A percentile compares a stretch with the other conserved stretches of the same genome.
phyloP scores from a whole-genome alignment of 2,329 filamentous ascomycete species.

The Periconia sp. region DNA sequence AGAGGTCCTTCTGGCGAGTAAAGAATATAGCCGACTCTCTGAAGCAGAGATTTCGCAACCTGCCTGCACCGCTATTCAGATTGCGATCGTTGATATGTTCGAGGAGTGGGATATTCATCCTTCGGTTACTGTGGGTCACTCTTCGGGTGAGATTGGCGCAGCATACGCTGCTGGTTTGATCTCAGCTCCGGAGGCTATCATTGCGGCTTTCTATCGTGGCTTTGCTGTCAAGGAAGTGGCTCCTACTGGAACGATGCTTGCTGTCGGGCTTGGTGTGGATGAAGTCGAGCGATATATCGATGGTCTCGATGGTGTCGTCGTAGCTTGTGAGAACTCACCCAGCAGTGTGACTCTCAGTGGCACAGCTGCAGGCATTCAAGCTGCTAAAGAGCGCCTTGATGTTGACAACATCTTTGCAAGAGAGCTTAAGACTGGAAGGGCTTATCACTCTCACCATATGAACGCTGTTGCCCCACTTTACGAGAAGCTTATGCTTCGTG shows the following conservation, averaged over 20 bases:
- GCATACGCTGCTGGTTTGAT: conserved; percentile 14
- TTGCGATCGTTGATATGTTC: conserved; percentile 20
- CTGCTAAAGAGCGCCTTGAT: conserved; percentile 22
- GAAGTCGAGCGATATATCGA: neutral
- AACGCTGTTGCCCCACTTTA: conserved; percentile 13
- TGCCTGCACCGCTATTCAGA: conserved; percentile 21
- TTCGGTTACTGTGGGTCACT: conserved; percentile 22
- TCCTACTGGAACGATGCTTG: conserved; percentile 2
- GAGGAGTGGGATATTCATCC: conserved; percentile 13
- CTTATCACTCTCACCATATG: conserved; percentile 50
- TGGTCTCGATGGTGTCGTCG: neutral
- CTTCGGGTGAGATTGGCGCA: conserved; percentile 27
- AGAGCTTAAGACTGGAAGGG: conserved; percentile 42
- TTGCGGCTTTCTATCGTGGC: conserved; percentile 7
- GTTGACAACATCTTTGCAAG: conserved; percentile 33
- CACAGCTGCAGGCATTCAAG: conserved; percentile 27
- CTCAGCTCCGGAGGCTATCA: conserved; percentile 1
- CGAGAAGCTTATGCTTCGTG: too few relatives aligned
- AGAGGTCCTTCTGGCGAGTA: neutral
- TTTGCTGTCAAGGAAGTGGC: neutral
- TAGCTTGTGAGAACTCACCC: conserved; percentile 36
- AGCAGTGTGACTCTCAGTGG: conserved; percentile 48
- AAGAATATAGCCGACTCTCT: neutral
- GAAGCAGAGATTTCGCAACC: conserved; percentile 20
- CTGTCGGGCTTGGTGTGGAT: conserved; percentile 3